phyloP scores from a whole-genome alignment of 2,329 filamentous ascomycete genomes.

The Exophiala dermatitidis region DNA sequence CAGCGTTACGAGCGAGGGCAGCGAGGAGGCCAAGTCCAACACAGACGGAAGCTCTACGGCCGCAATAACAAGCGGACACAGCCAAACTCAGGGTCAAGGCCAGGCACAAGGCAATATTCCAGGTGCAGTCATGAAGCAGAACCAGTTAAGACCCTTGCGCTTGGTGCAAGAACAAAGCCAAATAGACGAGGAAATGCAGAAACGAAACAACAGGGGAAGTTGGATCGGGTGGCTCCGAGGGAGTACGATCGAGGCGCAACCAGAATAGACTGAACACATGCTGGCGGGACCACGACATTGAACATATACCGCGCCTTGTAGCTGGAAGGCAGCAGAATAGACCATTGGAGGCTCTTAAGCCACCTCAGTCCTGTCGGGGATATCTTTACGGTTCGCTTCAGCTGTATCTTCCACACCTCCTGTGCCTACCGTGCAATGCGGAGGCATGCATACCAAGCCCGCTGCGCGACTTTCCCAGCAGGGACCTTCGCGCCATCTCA shows the following conservation, averaged over 20 bases:
- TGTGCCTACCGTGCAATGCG: too few relatives aligned
- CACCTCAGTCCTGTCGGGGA: too few relatives aligned
- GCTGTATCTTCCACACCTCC: too few relatives aligned
- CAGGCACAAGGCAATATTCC: conserved; percentile 56
- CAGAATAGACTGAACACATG: conserved; percentile 3
- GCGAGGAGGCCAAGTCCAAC: conserved; percentile 38
- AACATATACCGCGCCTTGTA: background rate
- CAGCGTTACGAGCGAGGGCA: conserved; percentile 44
- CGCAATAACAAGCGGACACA: conserved; percentile 25
- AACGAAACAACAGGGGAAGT: conserved; percentile 41
- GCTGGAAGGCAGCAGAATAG: background rate
- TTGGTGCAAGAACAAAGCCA: conserved; percentile 71
- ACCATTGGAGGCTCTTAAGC: too few relatives aligned
- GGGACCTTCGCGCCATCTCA: too few relatives aligned
- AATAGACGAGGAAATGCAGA: conserved; percentile 38
- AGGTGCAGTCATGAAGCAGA: conserved; percentile 54
- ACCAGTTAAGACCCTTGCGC: conserved; percentile 75
- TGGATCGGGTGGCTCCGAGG: conserved; percentile 40
- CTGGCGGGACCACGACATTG: background rate
- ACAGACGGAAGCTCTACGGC: conserved; percentile 44
- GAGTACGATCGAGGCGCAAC: conserved; percentile 18
- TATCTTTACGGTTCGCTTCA: too few relatives aligned
- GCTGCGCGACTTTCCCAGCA: too few relatives aligned
- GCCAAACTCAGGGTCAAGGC: conserved; percentile 43
- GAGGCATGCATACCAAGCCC: too few relatives aligned